Base-by-base conservation (phyloP, 2,329 filamentous ascomycete species). In the Xylariaceae sp. region DNA sequence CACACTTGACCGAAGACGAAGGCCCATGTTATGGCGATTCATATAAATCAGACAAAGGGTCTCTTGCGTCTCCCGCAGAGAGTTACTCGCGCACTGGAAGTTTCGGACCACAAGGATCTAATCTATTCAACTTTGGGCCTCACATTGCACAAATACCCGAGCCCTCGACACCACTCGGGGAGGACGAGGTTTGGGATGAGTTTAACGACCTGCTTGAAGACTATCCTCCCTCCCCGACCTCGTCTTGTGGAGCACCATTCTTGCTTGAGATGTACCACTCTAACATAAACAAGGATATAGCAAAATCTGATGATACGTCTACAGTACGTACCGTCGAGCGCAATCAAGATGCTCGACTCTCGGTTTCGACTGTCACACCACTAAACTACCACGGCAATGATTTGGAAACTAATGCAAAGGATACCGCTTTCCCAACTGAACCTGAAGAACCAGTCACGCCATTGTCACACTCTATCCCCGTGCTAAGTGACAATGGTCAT, bases 141-240 rank as follows among this genome's bases (percentile, higher is more conserved):
- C 84, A 86, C 2, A 89, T 86, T 13, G 87, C 89, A 5, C 75
- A 90, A 2, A 77, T 89, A 18, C 88, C 88, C 0, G 76, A 78
- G 2, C 78, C 83, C 1, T 79, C 78, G 50, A 84, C 85, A 3
- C 86, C 84, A 0, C 80, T 87, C 3, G 84, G 78, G 0, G 89
- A 95, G 65, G 93, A 97, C 67, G 93, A 97, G 70, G 82, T 96
- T 1, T 97, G 93, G 93, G 87, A 92, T 55, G 93, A 96, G 74
- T 97, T 95, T 70, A 87, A 97, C 65, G 93, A 97, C 67, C 77
- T 97, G 10, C 82, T 97, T 56, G 89, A 89, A 55, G 87, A 90
- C 9, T 74, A 74, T 1, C 79, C 80, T 2, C 74, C 75, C 1
- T 85, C 83, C 0, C 76, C 80, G 4, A 81, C 79, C 0, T 85